These are phyloP conservation scores for Mimosa pudica DNA, from an alignment of 306 rosid genomes.

Conservation along the genomic window DNA sequence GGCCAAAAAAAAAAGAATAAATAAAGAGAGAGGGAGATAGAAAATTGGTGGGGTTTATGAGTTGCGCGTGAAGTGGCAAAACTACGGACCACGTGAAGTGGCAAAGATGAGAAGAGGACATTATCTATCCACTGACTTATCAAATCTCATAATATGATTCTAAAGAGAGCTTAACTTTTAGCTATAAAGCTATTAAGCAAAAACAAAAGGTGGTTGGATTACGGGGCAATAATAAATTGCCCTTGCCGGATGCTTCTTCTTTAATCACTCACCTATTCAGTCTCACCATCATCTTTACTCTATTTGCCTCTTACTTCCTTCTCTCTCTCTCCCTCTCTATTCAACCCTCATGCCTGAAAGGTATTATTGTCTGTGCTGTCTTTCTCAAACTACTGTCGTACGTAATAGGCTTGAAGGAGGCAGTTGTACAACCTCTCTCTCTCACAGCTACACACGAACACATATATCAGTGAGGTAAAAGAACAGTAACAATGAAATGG, in stretches of 20 bases:
- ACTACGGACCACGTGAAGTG: constrained; percentile 83
- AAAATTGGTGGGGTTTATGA: neutral
- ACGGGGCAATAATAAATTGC: constrained; percentile 52
- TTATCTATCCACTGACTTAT: constrained; percentile 58
- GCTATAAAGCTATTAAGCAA: constrained; percentile 37
- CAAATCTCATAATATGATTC: constrained; percentile 49
- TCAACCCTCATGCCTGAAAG: constrained; percentile 40
- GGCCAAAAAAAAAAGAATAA: too few relatives aligned
- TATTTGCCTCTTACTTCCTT: neutral
- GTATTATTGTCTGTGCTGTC: constrained; percentile 62
- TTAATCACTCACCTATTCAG: constrained; percentile 34
- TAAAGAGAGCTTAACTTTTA: constrained; percentile 53
- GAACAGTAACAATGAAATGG: constrained; percentile 14
- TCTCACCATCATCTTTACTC: constrained; percentile 37
- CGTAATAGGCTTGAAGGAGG: constrained; percentile 38
- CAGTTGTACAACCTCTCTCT: constrained; percentile 32
- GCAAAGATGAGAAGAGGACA: constrained; percentile 45
- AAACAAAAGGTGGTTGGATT: constrained; percentile 43
- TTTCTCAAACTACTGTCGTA: constrained; percentile 52
- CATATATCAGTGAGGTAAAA: constrained; percentile 22
- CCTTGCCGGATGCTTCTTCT: constrained; percentile 29
- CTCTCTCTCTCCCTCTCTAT: constrained; percentile 22
- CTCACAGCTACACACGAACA: constrained; percentile 31
- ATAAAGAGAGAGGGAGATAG: neutral
- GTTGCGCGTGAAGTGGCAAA: constrained; percentile 41